phyloP scores from a whole-genome alignment of 1,284 basidiomycete species.

The Cystobasidium pallidum region DNA sequence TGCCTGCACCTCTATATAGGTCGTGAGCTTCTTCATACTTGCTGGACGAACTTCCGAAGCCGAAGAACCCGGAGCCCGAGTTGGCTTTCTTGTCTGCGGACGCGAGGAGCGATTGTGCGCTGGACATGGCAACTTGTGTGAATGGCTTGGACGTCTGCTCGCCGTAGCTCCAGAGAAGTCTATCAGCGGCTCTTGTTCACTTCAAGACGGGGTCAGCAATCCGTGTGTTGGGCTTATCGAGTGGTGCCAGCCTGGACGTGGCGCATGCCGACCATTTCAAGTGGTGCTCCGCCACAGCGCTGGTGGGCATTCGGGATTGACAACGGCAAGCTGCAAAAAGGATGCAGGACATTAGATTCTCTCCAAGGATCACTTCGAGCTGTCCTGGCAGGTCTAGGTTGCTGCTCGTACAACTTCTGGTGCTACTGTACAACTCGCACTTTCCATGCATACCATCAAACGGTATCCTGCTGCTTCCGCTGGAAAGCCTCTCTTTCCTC shows the following conservation, averaged over 20 bases:
- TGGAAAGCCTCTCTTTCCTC: conserved; percentile 32
- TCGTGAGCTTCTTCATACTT: conserved; percentile 47
- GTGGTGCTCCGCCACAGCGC: conserved; percentile 15
- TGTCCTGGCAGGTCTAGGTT: neutral
- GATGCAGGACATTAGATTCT: neutral
- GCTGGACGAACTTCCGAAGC: conserved; percentile 39
- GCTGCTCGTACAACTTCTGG: neutral
- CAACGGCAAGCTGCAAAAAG: conserved; percentile 23
- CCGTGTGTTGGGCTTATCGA: neutral
- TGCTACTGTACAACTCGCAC: neutral
- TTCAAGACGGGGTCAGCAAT: neutral
- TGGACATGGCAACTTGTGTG: conserved; percentile 30
- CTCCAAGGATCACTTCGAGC: neutral
- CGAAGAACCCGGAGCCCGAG: conserved; percentile 41
- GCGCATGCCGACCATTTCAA: neutral
- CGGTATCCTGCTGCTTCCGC: conserved; percentile 20
- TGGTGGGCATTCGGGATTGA: neutral
- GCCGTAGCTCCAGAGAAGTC: too few relatives aligned
- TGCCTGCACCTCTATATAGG: conserved; percentile 66
- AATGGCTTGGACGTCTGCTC: too few relatives aligned
- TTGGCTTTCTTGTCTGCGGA: conserved; percentile 46
- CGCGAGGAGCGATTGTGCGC: conserved; percentile 43
- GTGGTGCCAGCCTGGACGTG: neutral
- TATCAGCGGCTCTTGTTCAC: too few relatives aligned
- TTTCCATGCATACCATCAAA: neutral